Evolutionary conservation across 2,329 filamentous ascomycete species (phyloP).

Genomic region (Colletotrichum higginsianum): DNA sequence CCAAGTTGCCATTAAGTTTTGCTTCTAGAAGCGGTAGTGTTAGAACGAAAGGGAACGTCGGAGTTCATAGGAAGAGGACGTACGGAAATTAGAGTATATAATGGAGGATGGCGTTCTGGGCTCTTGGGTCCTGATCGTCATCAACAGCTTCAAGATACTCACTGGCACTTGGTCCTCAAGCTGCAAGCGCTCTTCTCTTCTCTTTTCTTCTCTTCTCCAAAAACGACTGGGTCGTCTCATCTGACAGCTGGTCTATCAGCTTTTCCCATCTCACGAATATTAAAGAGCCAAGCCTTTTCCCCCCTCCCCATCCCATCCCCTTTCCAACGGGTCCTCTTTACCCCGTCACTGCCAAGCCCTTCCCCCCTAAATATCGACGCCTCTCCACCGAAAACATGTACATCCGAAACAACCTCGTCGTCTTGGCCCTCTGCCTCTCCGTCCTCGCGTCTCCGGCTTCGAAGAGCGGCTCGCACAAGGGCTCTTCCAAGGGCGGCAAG

Average conservation of each 20-base stretch:
- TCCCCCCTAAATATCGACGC: neutral
- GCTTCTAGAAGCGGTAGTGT: neutral
- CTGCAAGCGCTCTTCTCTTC: too few species aligned
- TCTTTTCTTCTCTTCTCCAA: neutral
- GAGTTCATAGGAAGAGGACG: neutral
- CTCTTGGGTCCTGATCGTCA: slow-evolving; percentile 10
- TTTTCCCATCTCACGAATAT: neutral
- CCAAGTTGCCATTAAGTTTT: slow-evolving; percentile 13
- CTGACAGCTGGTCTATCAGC: slow-evolving; percentile 33
- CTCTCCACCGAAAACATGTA: slow-evolving; percentile 16
- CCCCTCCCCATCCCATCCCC: slow-evolving; percentile 2
- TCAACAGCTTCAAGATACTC: slow-evolving; percentile 12
- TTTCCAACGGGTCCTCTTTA: too few species aligned
- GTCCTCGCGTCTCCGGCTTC: slow-evolving; percentile 19
- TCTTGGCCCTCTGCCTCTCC: slow-evolving; percentile 28
- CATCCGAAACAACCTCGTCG: slow-evolving; percentile 33
- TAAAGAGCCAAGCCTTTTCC: slow-evolving; percentile 13
- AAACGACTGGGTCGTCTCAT: slow-evolving; percentile 32
- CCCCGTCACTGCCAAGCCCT: slow-evolving; percentile 23
- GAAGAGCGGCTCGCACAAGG: slow-evolving; percentile 9
- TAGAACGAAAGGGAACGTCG: neutral
- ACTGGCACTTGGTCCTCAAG: neutral
- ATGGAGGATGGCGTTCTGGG: slow-evolving; percentile 18
- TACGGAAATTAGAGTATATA: slow-evolving; percentile 18
- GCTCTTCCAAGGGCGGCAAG: neutral